These are phyloP conservation scores for Omphalotus guepiniiformis DNA, from an alignment of 768 basidiomycete species.

Conservation along the genomic window DNA sequence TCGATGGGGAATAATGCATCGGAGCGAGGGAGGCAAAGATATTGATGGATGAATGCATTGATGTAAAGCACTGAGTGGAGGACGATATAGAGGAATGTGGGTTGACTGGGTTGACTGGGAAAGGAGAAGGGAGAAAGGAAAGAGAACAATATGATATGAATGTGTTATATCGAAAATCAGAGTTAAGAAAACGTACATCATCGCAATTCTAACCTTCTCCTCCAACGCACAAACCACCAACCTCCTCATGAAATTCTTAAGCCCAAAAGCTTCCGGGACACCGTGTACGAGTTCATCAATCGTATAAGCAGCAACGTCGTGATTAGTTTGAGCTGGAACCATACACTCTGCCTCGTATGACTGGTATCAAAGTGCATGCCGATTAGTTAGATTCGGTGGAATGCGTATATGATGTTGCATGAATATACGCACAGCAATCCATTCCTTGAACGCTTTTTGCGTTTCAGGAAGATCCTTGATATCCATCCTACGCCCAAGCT, in stretches of 20 bases:
- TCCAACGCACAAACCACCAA: conserved; percentile 36
- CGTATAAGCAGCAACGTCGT: conserved; percentile 35
- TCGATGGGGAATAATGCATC: conserved; percentile 14
- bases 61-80: conserved; percentile 19
- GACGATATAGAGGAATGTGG: conserved; percentile 26
- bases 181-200: conserved; percentile 34
- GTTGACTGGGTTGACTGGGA: conserved; percentile 34
- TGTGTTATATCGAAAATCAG: not conserved
- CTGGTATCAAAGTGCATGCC: conserved; percentile 16
- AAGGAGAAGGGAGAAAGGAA: not conserved
- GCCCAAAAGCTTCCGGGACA: conserved; percentile 33
- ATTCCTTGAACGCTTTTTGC: conserved; percentile 30
- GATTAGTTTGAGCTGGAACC: conserved; percentile 38
- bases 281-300: conserved; percentile 35
- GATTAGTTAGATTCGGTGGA: not conserved
- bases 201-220: conserved; percentile 40
- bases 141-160: not conserved
- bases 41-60: conserved; percentile 30
- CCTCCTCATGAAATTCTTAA: conserved; percentile 30
- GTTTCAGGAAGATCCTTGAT: conserved; percentile 43
- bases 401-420: not conserved
- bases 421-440: conserved; percentile 31
- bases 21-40: conserved; percentile 36
- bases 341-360: conserved; percentile 38
- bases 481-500: conserved; percentile 43